Percentiles rank a stretch among this genome's conserved stretches.
These are phyloP conservation scores for Nitzschia putrida DNA, from an alignment of 108 stramenopile species.

Conservation along the genomic window DNA sequence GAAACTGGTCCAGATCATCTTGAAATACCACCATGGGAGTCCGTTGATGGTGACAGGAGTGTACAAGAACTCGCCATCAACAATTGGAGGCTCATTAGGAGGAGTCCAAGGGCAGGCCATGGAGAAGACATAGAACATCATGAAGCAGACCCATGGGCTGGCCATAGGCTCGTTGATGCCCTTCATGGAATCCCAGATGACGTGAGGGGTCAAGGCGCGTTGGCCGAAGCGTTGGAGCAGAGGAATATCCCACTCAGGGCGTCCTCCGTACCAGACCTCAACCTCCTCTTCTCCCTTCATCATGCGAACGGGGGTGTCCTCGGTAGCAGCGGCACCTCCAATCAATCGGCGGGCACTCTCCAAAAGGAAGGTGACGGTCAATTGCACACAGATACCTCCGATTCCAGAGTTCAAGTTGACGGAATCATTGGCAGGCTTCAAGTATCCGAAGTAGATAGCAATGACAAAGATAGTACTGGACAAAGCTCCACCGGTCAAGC, in stretches of 20 bases:
- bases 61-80: slow-evolving; percentile 1
- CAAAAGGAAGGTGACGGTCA: not conserved
- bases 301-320: not conserved
- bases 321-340: not conserved
- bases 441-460: slow-evolving; percentile 2
- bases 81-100: not conserved
- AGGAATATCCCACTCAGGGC: slow-evolving; percentile 27
- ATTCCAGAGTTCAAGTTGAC: slow-evolving; percentile 16
- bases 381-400: not conserved
- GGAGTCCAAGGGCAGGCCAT: not conserved
- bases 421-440: not conserved
- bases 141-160: not conserved
- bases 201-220: slow-evolving; percentile 2
- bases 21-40: slow-evolving; percentile 19
- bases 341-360: not conserved
- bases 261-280: not conserved
- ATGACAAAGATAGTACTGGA: not conserved
- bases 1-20: not conserved
- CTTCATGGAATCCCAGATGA: slow-evolving; percentile 9
- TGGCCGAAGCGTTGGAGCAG: slow-evolving; percentile 8
- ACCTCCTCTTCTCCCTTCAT: slow-evolving; percentile 10
- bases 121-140: slow-evolving; percentile 13
- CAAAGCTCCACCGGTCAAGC: not conserved
- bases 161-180: slow-evolving; percentile 20
- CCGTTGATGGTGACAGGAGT: slow-evolving; percentile 4